phyloP scores from a whole-genome alignment of 441 rosid species.

The Adansonia grandidieri region DNA sequence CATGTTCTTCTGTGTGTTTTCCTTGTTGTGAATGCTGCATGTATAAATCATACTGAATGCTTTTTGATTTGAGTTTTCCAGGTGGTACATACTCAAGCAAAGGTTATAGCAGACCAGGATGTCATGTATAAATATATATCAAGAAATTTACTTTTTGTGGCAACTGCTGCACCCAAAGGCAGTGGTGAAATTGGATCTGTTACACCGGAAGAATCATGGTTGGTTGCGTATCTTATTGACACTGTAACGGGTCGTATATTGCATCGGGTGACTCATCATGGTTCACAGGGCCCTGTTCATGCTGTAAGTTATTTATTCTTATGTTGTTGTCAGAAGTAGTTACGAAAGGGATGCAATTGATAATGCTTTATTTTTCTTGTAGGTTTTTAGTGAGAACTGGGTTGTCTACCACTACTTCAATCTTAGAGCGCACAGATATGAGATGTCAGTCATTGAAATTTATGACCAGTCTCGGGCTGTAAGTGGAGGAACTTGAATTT shows the following conservation, averaged over 20 bases:
- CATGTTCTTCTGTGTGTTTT: conserved; percentile 15
- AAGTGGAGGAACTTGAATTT: conserved; percentile 38
- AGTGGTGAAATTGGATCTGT: conserved; percentile 86
- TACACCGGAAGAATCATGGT: conserved; percentile 82
- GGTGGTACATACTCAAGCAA: conserved; percentile 99
- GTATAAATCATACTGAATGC: not conserved
- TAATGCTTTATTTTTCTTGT: conserved; percentile 39
- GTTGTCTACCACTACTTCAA: conserved; percentile 97
- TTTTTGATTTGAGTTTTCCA: conserved; percentile 38
- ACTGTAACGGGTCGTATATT: conserved; percentile 89
- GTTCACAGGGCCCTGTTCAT: conserved; percentile 92
- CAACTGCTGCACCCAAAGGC: conserved; percentile 86
- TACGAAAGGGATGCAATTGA: conserved; percentile 23
- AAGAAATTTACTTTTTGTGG: conserved; percentile 84
- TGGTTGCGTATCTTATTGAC: conserved; percentile 88
- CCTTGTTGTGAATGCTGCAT: conserved; percentile 3
- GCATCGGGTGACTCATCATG: conserved; percentile 93
- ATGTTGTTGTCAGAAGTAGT: conserved; percentile 10
- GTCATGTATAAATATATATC: conserved; percentile 91
- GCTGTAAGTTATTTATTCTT: conserved; percentile 61
- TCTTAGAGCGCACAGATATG: conserved; percentile 94
- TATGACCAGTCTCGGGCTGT: conserved; percentile 99
- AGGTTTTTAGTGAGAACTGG: conserved; percentile 99
- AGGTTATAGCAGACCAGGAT: conserved; percentile 86
- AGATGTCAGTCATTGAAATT: conserved; percentile 93